Conservation (phyloP, 1,284 basidiomycete genomes). For the Rhizopogon parksii region DNA sequence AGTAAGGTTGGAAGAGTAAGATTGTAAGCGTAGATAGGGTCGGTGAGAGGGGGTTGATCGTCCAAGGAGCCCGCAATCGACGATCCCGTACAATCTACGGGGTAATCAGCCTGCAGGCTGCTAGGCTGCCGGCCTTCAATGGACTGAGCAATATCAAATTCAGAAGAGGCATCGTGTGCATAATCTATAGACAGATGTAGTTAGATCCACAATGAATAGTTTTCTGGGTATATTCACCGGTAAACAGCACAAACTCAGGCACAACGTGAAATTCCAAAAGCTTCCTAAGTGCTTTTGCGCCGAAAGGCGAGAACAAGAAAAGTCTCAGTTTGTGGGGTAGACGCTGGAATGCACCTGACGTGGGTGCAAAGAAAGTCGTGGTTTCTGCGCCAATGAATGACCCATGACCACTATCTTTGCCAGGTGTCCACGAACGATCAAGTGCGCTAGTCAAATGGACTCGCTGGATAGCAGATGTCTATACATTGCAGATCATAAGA, state of each 20-base stretch:
- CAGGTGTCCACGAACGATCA: constrained; percentile 39
- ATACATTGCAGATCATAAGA: neutral
- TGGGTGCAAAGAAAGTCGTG: constrained; percentile 61
- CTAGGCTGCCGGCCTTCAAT: neutral
- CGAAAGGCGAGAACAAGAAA: constrained; percentile 68
- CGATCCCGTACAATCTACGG: neutral
- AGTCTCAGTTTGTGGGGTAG: constrained; percentile 50
- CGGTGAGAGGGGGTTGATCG: constrained; percentile 2
- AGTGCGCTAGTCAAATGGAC: constrained; percentile 41
- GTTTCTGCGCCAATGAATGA: constrained; percentile 42
- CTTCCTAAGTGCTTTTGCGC: constrained; percentile 50
- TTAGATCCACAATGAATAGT: neutral
- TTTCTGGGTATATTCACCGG: constrained; percentile 31
- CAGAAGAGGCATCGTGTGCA: constrained; percentile 14
- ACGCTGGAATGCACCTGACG: constrained; percentile 53
- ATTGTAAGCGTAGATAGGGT: constrained; percentile 41
- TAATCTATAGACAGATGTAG: constrained; percentile 13
- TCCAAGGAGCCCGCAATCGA: too few relatives aligned
- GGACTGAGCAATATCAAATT: neutral
- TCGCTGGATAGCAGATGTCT: constrained; percentile 59
- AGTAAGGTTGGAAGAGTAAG: constrained; percentile 44
- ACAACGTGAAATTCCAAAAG: constrained; percentile 63
- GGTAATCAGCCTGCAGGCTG: neutral
- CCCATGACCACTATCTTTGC: constrained; percentile 30
- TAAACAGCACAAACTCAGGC: constrained; percentile 49